Conservation (phyloP, 805 yeast species). For the Lachancea mirantina region DNA sequence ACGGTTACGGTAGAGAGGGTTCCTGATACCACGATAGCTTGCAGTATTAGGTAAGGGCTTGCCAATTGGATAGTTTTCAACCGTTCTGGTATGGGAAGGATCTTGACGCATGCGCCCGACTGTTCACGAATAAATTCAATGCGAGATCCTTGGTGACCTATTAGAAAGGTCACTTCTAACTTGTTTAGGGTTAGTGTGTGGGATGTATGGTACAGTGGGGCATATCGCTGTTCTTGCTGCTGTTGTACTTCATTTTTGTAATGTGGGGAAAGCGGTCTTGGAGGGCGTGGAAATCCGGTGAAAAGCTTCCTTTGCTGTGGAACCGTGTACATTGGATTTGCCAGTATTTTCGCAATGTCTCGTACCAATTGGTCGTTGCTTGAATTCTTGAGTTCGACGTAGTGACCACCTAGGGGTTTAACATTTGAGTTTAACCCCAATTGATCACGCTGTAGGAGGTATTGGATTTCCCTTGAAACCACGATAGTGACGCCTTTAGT, state of each 20-base stretch:
- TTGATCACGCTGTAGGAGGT: background rate
- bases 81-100: slow-evolving; percentile 29
- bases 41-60: slow-evolving; percentile 15
- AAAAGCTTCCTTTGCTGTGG: background rate
- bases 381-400: too few species aligned
- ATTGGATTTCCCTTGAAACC: background rate
- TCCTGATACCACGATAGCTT: slow-evolving; percentile 31
- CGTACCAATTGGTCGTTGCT: too few species aligned
- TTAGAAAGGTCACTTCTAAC: slow-evolving; percentile 35
- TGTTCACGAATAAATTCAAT: slow-evolving; percentile 32
- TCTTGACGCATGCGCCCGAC: slow-evolving; percentile 35
- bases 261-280: too few species aligned
- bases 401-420: too few species aligned
- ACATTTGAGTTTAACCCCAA: background rate
- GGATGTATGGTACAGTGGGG: too few species aligned
- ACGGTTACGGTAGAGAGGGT: slow-evolving; percentile 16
- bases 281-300: too few species aligned
- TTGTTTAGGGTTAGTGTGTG: slow-evolving; percentile 17
- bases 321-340: too few species aligned
- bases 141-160: slow-evolving; percentile 38
- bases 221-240: too few species aligned
- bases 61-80: slow-evolving; percentile 10
- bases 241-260: too few species aligned
- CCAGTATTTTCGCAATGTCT: too few species aligned
- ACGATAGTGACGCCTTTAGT: background rate